Evolutionary conservation across 106 monocot genomes (phyloP).

Genomic region (Acanthochlamys bracteata): DNA sequence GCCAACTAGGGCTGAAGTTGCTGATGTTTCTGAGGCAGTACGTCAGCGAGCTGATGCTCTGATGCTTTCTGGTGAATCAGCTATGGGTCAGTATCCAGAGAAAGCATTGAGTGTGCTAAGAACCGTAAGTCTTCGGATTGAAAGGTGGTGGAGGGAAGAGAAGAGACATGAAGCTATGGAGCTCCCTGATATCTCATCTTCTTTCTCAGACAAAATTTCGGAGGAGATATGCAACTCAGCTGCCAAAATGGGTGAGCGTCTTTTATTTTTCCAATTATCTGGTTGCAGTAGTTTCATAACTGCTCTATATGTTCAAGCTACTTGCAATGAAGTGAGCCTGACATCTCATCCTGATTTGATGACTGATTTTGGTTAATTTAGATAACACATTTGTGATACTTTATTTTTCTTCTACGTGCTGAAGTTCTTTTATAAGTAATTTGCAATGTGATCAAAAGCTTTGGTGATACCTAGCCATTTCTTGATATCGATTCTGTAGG

Average conservation of each 20-base stretch:
- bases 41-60: slow-evolving; percentile 91
- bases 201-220: slow-evolving; percentile 84
- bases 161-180: slow-evolving; percentile 65
- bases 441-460: too few relatives aligned
- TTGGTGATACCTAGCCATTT: too few relatives aligned
- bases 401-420: too few relatives aligned
- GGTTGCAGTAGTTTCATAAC: too few relatives aligned
- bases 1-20: slow-evolving; percentile 97
- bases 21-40: slow-evolving; percentile 97
- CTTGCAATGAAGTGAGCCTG: background rate
- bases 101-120: slow-evolving; percentile 85
- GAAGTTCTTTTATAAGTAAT: too few relatives aligned
- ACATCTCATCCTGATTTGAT: too few relatives aligned
- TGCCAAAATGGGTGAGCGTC: slow-evolving; percentile 85
- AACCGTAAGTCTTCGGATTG: slow-evolving; percentile 88
- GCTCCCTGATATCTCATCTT: slow-evolving; percentile 68
- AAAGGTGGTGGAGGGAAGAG: slow-evolving; percentile 97
- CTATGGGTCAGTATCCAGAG: slow-evolving; percentile 93
- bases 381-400: too few relatives aligned
- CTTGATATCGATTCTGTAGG: too few relatives aligned
- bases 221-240: slow-evolving; percentile 99
- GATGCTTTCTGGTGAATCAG: slow-evolving; percentile 98
- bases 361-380: too few relatives aligned
- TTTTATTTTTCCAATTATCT: background rate
- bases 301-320: background rate